Base-by-base conservation (phyloP, 2,329 filamentous ascomycete species). In the Fusarium xyrophilum region DNA sequence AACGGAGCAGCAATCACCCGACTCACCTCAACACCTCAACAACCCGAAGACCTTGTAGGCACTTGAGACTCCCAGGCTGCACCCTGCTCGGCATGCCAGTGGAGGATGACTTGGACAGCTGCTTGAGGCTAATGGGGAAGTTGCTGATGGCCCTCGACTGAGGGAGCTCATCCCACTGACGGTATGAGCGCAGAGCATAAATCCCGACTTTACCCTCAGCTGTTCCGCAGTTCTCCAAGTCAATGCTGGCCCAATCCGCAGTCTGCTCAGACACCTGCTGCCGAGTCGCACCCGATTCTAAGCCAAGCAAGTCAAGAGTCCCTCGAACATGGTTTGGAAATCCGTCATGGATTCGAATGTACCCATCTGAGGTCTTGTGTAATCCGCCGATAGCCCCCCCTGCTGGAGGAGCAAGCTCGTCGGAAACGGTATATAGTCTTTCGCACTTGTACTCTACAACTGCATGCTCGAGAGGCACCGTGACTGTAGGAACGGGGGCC, bases 1-100 rank as follows among this genome's bases (percentile, higher is more conserved):
- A 88, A 85, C 14, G 90, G 90, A 0, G 89, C 90, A 14, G 90
- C 90, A 65, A 93, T 91, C 60, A 93, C 87, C 21, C 90, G 87
- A 72, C 88, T 91, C 51, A 93, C 79, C 75, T 93, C 91, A 10
- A 93, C 51, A 93, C 79, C 75, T 93, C 91, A 10, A 93, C 82
- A 9, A 93, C 89, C 58, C 88, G 88, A 70, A 93, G 82, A 1
- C 90, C 90, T 76, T 81, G 39, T 81, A 86, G 70, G 75, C 79
- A 80, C 21, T 62, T 67, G 0, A 38, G n/a, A 12, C 36, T 67
- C 2, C 58, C 55, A 1, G 21, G 11, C 12, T 7, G n/a, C 44
- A 65, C 61, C 3, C 32, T 46, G 5, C 15, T n/a, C 3, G 62
- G 32, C 1, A 64, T 7, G 3, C 46, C 39, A 9, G 19, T 36